Percentiles rank a stretch among this genome's conserved stretches.
Evolutionary conservation across 2,329 filamentous ascomycete genomes (phyloP).

Genomic region (Nemania sp.): DNA sequence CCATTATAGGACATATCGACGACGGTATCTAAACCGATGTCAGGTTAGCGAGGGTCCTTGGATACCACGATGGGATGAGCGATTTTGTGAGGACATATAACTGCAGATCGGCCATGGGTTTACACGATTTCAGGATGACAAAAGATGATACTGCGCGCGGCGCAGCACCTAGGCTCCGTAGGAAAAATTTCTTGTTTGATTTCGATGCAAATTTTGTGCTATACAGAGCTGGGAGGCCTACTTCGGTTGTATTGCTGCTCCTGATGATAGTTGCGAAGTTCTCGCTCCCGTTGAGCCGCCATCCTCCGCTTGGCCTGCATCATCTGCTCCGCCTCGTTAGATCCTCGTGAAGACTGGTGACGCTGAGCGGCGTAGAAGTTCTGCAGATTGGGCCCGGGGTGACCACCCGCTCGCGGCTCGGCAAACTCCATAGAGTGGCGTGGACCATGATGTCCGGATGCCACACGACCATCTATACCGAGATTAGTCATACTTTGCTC

Average conservation of each 20-base stretch:
- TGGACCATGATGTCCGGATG: conserved; percentile 58
- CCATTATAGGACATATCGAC: conserved; percentile 52
- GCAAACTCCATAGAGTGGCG: conserved; percentile 85
- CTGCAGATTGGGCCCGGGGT: conserved; percentile 78
- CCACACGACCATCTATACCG: conserved; percentile 69
- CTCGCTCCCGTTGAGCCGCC: conserved; percentile 97
- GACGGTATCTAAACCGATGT: conserved; percentile 53
- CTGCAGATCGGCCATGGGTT: conserved; percentile 31
- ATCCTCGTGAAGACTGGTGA: conserved; percentile 82
- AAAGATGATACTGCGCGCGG: conserved; percentile 33
- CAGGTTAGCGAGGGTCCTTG: conserved; percentile 41
- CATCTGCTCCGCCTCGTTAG: conserved; percentile 93
- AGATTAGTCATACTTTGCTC: conserved; percentile 31
- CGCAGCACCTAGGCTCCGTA: conserved; percentile 34
- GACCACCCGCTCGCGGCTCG: conserved; percentile 68
- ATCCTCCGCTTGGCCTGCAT: conserved; percentile 99
- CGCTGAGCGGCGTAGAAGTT: conserved; percentile 94
- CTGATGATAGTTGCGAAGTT: conserved; percentile 99
- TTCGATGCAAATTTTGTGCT: conserved; percentile 55
- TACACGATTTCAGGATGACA: conserved; percentile 37
- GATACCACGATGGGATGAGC: conserved; percentile 23
- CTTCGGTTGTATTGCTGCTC: conserved; percentile 99
- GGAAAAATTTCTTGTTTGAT: conserved; percentile 43
- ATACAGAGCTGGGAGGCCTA: conserved; percentile 81
- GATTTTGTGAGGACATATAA: conserved; percentile 30